Base-by-base conservation (phyloP, 768 basidiomycete genomes). In the Mycena olivaceomarginata region DNA sequence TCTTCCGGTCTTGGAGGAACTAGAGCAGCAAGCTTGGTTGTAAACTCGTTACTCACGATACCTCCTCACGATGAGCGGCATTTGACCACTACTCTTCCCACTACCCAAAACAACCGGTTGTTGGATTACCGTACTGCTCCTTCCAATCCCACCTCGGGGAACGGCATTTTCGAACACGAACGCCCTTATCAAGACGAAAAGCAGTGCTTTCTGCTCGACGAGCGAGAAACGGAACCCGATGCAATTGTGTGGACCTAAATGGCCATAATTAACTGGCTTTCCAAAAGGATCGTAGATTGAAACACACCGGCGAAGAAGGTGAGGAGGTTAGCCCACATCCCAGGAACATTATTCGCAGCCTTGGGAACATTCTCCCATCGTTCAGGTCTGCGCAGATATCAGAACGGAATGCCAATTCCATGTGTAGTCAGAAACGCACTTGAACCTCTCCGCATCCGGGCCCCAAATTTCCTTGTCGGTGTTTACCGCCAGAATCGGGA, bases 181-280 rank as follows among this genome's bases (percentile, higher is more conserved):
- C 0, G 88, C 84, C n/a, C 89, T 85, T 25, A 89, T 70, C 9
- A 90, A 83, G 0, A 83, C 81, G 65, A 89, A 90, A 5, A 90
- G 60, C 4, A 89, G 74, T 6, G 85, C 87, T 75, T 89, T 89
- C 82, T 74, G 92, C 91, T 93, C 92, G 18, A 90, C 85, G 25
- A 94, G 82, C 16, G 94, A 87, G 81, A 94, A 94, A 5, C 91
- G 89, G 81, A 91, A 94, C 0, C 93, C 93, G 46, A 94, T 94
- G 76, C 94, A 95, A 0, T 92, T 88, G 22, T 89, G 88, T 16
- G 92, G 91, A 7, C 72, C 59, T 46, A 18, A 16, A 56, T 41
- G 13, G 10, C 13, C 39, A 8, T 13, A n/a, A 15, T 39, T 31
- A 37, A 59, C 4, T 4, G 43, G n/a, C 25, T 70, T 70, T 46